These are phyloP conservation scores for Ceratonia siliqua DNA, from an alignment of 306 rosid genomes.

Conservation along the genomic window DNA sequence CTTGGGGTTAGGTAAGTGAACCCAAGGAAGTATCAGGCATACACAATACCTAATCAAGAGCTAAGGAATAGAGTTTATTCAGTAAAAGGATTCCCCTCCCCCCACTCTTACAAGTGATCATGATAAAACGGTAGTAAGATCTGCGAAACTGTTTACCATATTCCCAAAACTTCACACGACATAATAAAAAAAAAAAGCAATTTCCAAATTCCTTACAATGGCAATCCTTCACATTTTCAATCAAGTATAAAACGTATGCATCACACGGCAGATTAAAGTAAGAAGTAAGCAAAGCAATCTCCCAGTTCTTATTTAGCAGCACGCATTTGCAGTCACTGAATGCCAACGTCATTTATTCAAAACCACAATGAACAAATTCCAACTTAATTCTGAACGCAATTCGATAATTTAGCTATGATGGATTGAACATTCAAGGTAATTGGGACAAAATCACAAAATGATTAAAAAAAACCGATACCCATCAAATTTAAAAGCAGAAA, in stretches of 20 bases:
- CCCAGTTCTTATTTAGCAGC: not conserved
- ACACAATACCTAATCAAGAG: slow-evolving; percentile 7
- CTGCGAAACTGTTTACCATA: not conserved
- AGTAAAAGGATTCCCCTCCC: no score
- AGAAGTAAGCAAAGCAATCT: not conserved
- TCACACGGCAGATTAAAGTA: not conserved
- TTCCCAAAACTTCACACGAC: not conserved
- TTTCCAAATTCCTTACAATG: not conserved
- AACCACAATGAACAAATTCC: not conserved
- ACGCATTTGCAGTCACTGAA: not conserved
- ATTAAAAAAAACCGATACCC: not conserved
- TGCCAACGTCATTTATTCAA: not conserved
- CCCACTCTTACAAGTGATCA: not conserved
- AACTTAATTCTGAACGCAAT: not conserved
- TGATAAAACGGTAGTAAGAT: not conserved
- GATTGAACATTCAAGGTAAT: not conserved
- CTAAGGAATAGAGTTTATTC: not conserved
- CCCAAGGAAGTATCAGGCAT: not conserved
- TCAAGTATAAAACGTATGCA: not conserved
- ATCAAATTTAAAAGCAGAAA: not conserved
- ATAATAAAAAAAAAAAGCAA: not conserved
- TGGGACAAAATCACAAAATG: not conserved
- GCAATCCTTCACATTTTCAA: not conserved
- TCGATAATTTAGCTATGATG: slow-evolving; percentile 4
- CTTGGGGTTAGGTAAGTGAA: not conserved